phyloP scores from a whole-genome alignment of 352 stramenopile species.

The Achlya hypogyna region DNA sequence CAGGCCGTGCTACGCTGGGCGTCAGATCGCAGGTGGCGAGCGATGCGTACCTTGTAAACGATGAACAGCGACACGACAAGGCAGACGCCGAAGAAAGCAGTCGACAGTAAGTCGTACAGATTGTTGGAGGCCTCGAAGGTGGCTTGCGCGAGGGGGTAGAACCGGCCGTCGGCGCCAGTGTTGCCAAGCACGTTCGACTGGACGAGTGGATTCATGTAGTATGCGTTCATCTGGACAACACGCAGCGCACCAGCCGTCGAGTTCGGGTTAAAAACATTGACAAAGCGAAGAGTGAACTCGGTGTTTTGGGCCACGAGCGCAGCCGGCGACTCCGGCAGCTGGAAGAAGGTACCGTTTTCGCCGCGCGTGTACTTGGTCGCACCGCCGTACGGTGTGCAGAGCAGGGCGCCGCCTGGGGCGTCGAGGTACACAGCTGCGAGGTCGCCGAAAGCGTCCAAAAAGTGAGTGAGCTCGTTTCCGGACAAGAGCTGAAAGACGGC shows the following conservation, averaged over 20 bases:
- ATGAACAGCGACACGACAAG: slow-evolving; percentile 79
- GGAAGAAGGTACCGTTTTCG: neutral
- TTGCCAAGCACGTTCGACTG: neutral
- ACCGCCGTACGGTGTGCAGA: neutral
- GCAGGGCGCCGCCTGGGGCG: neutral
- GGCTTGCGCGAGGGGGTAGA: neutral
- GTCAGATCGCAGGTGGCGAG: neutral
- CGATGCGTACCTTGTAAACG: neutral
- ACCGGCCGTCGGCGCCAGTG: neutral
- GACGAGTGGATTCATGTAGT: neutral
- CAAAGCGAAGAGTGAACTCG: neutral
- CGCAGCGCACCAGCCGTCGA: neutral
- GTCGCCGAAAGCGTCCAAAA: neutral
- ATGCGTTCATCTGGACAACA: neutral
- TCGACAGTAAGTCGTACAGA: slow-evolving; percentile 45
- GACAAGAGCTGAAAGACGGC: neutral
- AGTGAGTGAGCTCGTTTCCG: neutral
- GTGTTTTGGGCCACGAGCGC: neutral
- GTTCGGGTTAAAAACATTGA: slow-evolving; percentile 4
- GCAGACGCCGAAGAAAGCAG: slow-evolving; percentile 61
- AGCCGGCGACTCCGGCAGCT: neutral
- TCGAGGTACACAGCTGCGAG: neutral
- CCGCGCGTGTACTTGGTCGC: neutral
- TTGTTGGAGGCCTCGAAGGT: neutral
- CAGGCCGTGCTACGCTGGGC: slow-evolving; percentile 40